These are phyloP conservation scores for Papiliotrema nemorosa DNA, from an alignment of 1,284 basidiomycete species.

Conservation along the genomic window DNA sequence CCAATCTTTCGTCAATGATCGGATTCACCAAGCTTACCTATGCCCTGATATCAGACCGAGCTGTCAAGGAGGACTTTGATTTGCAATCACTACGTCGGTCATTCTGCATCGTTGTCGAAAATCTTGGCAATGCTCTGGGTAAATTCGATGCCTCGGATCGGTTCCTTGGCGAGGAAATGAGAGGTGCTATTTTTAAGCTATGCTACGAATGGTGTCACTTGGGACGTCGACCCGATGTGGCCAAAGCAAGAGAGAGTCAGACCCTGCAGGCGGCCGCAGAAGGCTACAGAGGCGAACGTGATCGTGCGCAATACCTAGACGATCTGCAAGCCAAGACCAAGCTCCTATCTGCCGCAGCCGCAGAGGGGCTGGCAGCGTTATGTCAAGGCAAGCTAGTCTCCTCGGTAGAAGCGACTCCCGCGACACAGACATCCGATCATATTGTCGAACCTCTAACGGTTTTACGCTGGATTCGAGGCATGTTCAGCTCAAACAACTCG, in stretches of 20 bases:
- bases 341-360: conserved; percentile 69
- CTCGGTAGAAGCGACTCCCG: conserved; percentile 33
- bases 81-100: conserved; percentile 79
- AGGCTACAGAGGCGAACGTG: conserved; percentile 52
- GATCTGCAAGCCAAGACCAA: conserved; percentile 68
- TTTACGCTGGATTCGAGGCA: conserved; percentile 51
- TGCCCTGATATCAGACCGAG: conserved; percentile 65
- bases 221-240: conserved; percentile 68
- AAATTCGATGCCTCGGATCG: conserved; percentile 68
- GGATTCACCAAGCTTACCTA: conserved; percentile 84
- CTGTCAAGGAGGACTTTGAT: conserved; percentile 72
- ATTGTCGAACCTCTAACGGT: conserved; percentile 49
- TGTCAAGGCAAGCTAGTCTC: conserved; percentile 53
- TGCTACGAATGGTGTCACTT: conserved; percentile 94
- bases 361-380: conserved; percentile 78
- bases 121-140: conserved; percentile 73
- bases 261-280: conserved; percentile 70
- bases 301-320: conserved; percentile 57
- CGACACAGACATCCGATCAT: conserved; percentile 33
- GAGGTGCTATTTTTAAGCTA: conserved; percentile 74
- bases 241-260: conserved; percentile 67
- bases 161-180: conserved; percentile 71
- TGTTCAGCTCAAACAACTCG: conserved; percentile 47
- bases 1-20: conserved; percentile 70
- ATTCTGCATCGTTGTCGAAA: conserved; percentile 84